Percentiles rank a stretch among this genome's conserved stretches.
Conservation (phyloP, 2,329 filamentous ascomycete species). For the Shiraia bambusicola region DNA sequence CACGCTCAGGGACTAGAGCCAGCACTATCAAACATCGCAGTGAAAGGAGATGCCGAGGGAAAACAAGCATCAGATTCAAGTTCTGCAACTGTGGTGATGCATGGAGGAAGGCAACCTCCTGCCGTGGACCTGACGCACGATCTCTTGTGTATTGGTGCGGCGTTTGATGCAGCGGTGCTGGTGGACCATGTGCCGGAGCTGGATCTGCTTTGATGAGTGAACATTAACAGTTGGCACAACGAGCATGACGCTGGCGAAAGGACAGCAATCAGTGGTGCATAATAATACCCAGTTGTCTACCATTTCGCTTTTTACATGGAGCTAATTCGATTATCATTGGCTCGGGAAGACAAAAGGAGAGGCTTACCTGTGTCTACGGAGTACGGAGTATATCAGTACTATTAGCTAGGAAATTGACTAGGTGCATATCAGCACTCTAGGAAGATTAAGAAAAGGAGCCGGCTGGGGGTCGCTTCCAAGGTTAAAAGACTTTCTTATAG, state of each 20-base stretch:
- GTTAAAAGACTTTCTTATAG: constrained; percentile 29
- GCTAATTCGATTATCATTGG: no score
- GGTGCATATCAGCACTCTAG: background rate
- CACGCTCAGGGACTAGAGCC: background rate
- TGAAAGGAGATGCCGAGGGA: background rate
- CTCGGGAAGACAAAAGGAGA: no score
- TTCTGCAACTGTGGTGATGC: background rate
- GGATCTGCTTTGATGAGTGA: constrained; percentile 8
- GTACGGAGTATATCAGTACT: background rate
- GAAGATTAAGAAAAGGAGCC: background rate
- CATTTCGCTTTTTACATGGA: no score
- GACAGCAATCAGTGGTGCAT: background rate
- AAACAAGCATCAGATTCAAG: no score
- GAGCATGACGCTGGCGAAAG: background rate
- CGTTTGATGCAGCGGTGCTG: constrained; percentile 4
- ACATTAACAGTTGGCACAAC: background rate
- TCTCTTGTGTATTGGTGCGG: constrained; percentile 4
- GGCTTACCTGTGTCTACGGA: background rate
- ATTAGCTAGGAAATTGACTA: background rate
- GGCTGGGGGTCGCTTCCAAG: no score
- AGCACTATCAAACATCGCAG: background rate
- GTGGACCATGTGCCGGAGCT: constrained; percentile 7
- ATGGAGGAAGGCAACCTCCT: constrained; percentile 1
- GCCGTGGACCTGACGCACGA: constrained; percentile 1
- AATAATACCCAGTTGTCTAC: no score